Base-by-base conservation (phyloP, 495 filamentous ascomycete genomes). In the Talaromyces adpressus region DNA sequence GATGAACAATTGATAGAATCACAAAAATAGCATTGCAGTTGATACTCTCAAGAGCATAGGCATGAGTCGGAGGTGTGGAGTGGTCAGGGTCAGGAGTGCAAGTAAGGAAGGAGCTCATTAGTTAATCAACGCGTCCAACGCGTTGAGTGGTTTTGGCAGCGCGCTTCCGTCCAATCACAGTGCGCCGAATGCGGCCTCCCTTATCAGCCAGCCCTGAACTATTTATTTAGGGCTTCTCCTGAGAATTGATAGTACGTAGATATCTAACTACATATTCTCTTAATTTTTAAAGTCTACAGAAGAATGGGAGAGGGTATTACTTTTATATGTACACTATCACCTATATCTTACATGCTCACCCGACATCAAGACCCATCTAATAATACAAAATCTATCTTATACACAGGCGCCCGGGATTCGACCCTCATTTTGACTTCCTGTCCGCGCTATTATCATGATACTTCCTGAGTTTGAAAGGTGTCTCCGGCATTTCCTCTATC, bases 81-180 rank as follows among this genome's bases (percentile, higher is more conserved):
- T 41, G 36, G 36, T 41, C 12, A 16, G 36, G 9, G 32, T 36
- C 0, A 12, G 32, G 14, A 41, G 36, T 16, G 8, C 8, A 41
- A 41, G 36, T 16, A 41, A 41, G 36, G 36, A 41, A 41, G 14
- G 36, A 41, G 36, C 36, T 16, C 14, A 36, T 36, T 12, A 41
- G 12, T 4, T 41, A 14, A 41, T 41, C 36, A 41, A 41, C 60
- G 60, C 60, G 60, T 62, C 27, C 7, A 11, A 62, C 60, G 60
- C 60, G 60, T 62, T 62, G 39, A 62, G 60, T 62, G 60, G 60
- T 34, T 62, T 36, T 36, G 20, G 0, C 8, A 25, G 11, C 34
- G 34, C 59, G 34, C n/a, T 56, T 29, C 52, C 20, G n/a, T 0
- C n/a, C n/a, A 18, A 56, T 56, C 52, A 27, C 27, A 14, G 11